Evolutionary conservation across 1,284 basidiomycete species (phyloP).

Genomic region (Laetiporus sulphureus): DNA sequence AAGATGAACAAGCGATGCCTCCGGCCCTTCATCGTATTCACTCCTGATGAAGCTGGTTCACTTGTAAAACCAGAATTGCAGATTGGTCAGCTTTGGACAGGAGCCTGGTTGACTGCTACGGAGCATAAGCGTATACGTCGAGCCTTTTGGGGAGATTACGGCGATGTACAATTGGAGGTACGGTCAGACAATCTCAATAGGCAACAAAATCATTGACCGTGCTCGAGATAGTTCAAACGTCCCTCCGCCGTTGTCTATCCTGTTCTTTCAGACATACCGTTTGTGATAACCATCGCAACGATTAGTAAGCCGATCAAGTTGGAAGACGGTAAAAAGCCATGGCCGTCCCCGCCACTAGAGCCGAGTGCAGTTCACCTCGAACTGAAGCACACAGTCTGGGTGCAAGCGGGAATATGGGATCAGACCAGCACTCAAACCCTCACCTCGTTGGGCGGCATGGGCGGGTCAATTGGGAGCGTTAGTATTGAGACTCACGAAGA

Average conservation of each 20-base stretch:
- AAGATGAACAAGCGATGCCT: slow-evolving; percentile 11
- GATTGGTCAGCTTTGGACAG: not conserved
- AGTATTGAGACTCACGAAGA: slow-evolving; percentile 5
- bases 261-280: slow-evolving; percentile 13
- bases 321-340: slow-evolving; percentile 9
- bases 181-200: not conserved
- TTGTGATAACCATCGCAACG: slow-evolving; percentile 13
- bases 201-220: too few species aligned
- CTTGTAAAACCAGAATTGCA: slow-evolving; percentile 1
- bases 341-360: slow-evolving; percentile 12
- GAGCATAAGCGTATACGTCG: slow-evolving; percentile 9
- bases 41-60: slow-evolving; percentile 9
- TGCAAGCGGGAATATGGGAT: not conserved
- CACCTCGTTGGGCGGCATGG: slow-evolving; percentile 1
- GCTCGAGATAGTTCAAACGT: slow-evolving; percentile 1
- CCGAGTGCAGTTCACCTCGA: slow-evolving; percentile 12
- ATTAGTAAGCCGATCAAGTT: slow-evolving; percentile 9
- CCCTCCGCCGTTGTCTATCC: slow-evolving; percentile 8
- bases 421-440: not conserved
- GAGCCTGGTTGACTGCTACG: slow-evolving; percentile 1
- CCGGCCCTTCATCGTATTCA: slow-evolving; percentile 16
- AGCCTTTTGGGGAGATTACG: slow-evolving; percentile 11
- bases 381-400: slow-evolving; percentile 4
- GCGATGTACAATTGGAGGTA: slow-evolving; percentile 10
- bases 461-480: not conserved